phyloP scores from a whole-genome alignment of 2,329 filamentous ascomycete species.

The Nigrospora osmanthi region DNA sequence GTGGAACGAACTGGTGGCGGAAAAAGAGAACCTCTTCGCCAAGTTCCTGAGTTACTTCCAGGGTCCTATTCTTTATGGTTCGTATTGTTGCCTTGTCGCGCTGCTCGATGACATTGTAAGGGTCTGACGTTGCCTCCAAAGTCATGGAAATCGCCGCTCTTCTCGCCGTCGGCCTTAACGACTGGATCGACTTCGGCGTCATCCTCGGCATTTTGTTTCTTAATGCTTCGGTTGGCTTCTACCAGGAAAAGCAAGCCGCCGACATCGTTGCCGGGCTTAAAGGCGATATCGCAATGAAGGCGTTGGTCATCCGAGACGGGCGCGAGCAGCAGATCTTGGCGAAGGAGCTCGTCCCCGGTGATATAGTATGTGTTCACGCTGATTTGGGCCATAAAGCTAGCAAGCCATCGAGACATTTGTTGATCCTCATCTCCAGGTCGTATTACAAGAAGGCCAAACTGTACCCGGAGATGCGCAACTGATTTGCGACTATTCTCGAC shows the following conservation, averaged over 20 bases:
- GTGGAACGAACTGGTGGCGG: conserved; percentile 61
- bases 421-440: conserved; percentile 40
- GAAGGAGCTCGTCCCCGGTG: conserved; percentile 63
- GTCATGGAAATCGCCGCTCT: conserved; percentile 70
- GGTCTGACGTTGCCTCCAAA: conserved; percentile 15
- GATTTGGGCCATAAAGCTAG: neutral
- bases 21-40: conserved; percentile 64
- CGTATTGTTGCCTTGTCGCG: conserved; percentile 18
- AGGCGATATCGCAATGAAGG: conserved; percentile 70
- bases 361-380: conserved; percentile 45
- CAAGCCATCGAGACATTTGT: conserved; percentile 14
- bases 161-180: conserved; percentile 62
- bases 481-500: conserved; percentile 65
- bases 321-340: conserved; percentile 59
- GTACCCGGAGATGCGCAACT: conserved; percentile 61
- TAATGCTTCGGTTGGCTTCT: conserved; percentile 68
- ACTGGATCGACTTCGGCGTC: conserved; percentile 69
- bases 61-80: conserved; percentile 67
- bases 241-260: conserved; percentile 70
- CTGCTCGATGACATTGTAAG: neutral
- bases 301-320: conserved; percentile 58
- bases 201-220: conserved; percentile 66
- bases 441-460: conserved; percentile 54
- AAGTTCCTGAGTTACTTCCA: conserved; percentile 67
- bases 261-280: conserved; percentile 65